Conservation (phyloP, 768 basidiomycete genomes). For the Leucocoprinus leucothites region DNA sequence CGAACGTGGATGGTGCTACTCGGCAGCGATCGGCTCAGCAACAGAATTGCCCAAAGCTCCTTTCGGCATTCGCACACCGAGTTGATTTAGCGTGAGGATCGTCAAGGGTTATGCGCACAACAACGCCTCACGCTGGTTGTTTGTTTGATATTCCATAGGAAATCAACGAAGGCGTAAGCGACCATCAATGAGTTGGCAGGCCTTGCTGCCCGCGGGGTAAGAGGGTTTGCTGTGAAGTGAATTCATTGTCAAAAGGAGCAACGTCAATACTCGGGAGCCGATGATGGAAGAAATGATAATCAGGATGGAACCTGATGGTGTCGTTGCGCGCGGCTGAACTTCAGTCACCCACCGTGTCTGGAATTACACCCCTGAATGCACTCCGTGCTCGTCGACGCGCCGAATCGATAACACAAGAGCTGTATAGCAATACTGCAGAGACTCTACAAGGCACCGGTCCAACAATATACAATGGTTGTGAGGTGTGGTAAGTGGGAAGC, state of each 20-base stretch:
- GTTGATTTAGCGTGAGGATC: too few relatives aligned
- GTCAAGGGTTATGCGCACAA: too few relatives aligned
- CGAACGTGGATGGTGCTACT: neutral
- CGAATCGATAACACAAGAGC: slow-evolving; percentile 6
- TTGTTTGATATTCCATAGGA: neutral
- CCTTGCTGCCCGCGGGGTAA: neutral
- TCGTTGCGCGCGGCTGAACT: neutral
- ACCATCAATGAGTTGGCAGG: neutral
- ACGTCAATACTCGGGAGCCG: neutral
- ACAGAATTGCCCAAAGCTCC: too few relatives aligned
- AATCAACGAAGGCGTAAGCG: neutral
- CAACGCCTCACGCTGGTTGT: too few relatives aligned
- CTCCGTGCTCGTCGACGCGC: slow-evolving; percentile 7
- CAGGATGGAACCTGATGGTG: slow-evolving; percentile 4
- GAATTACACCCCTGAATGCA: neutral
- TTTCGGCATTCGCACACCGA: too few relatives aligned
- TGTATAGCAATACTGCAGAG: neutral
- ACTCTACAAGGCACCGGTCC: too few relatives aligned
- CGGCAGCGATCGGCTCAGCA: too few relatives aligned
- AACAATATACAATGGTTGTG: neutral
- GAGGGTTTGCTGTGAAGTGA: neutral
- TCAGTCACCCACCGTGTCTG: slow-evolving; percentile 3
- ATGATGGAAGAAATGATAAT: slow-evolving; percentile 10
- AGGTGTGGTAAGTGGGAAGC: neutral
- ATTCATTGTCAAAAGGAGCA: neutral